These are phyloP conservation scores for Mycena venus DNA, from an alignment of 768 basidiomycete species.

Conservation along the genomic window DNA sequence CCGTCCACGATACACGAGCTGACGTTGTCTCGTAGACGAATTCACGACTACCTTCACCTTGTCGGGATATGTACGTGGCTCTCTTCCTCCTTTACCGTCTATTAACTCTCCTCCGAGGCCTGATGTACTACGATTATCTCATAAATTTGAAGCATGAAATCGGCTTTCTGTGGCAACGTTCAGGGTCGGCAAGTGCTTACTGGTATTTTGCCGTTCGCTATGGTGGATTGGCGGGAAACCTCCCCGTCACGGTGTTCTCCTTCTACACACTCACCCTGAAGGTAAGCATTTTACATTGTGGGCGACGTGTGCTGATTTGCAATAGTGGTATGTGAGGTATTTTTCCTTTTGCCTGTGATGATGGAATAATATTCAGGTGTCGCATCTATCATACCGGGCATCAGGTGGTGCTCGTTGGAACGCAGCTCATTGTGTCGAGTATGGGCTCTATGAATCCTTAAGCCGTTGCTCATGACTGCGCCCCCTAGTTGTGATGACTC, in stretches of 20 bases:
- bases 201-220: conserved; percentile 22
- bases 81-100: neutral
- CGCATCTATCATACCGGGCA: too few species aligned
- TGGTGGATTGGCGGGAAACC: conserved; percentile 6
- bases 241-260: conserved; percentile 8
- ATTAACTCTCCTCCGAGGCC: neutral
- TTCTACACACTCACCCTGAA: conserved; percentile 2
- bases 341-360: neutral
- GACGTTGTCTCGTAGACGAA: neutral
- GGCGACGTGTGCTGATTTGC: neutral
- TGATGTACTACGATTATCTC: conserved; percentile 16
- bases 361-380: too few species aligned
- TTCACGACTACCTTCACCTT: conserved; percentile 5
- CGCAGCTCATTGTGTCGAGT: neutral
- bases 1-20: neutral
- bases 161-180: conserved; percentile 8
- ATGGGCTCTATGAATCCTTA: neutral
- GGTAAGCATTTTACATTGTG: neutral
- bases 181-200: neutral
- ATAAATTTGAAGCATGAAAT: conserved; percentile 9
- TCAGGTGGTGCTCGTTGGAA: too few species aligned
- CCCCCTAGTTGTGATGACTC: neutral
- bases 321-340: neutral
- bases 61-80: neutral
- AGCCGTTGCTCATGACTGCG: neutral